Conservation (phyloP, 192 early-diverging fungal species). For the Coemansia reversa region DNA sequence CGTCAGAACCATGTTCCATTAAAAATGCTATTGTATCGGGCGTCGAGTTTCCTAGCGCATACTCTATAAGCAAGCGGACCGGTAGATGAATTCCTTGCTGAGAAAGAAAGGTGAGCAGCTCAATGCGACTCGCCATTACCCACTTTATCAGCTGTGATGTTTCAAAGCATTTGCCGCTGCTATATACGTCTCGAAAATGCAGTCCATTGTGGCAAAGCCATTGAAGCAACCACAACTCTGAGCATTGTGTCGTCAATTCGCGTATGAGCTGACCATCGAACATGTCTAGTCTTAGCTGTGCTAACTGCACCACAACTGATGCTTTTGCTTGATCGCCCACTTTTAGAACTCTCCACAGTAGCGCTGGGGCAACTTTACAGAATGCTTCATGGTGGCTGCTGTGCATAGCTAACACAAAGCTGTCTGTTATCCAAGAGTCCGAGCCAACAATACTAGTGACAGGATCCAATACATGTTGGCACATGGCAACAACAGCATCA, state of each 20-base stretch:
- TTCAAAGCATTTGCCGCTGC: conserved; percentile 25
- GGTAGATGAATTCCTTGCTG: conserved; percentile 12
- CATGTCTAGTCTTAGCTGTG: conserved; percentile 4
- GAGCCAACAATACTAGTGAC: conserved; percentile 18
- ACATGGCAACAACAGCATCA: conserved; percentile 11
- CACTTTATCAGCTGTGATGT: conserved; percentile 25
- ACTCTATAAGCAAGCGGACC: conserved; percentile 32
- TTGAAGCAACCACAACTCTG: conserved; percentile 20
- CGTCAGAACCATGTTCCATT: conserved; percentile 13
- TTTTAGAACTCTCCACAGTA: conserved; percentile 18
- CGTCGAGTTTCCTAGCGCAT: conserved; percentile 25
- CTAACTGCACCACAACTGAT: conserved; percentile 9
- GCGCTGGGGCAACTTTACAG: conserved; percentile 9
- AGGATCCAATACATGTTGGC: conserved; percentile 13
- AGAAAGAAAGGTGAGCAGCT: conserved; percentile 25
- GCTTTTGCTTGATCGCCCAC: conserved; percentile 5
- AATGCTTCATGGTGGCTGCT: conserved; percentile 13
- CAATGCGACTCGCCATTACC: conserved; percentile 22
- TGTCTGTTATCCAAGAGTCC: conserved; percentile 24
- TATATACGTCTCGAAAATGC: conserved; percentile 9
- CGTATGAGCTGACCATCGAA: conserved; percentile 18
- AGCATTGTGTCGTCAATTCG: conserved; percentile 9
- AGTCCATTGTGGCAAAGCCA: conserved; percentile 20
- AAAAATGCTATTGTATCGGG: conserved; percentile 26
- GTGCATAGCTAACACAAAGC: conserved; percentile 27